Conservation (phyloP, 345 rosid genomes). For the Gossypioides kirkii region DNA sequence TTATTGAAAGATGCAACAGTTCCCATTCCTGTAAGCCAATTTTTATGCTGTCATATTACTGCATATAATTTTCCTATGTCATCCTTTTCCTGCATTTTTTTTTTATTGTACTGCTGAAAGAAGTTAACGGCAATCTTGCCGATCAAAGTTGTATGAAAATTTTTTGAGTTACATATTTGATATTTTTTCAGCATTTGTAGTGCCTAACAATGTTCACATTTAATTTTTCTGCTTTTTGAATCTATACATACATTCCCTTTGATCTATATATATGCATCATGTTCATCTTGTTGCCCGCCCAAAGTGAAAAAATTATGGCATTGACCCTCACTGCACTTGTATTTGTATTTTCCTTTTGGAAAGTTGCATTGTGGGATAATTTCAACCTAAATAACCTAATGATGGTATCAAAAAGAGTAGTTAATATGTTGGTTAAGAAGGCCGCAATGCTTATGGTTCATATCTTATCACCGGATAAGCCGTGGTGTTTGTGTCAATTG, state of each 20-base stretch:
- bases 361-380: background rate
- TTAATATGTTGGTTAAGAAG: background rate
- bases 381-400: background rate
- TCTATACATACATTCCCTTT: background rate
- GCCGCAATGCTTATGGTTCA: background rate
- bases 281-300: background rate
- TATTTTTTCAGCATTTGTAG: background rate
- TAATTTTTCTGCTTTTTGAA: background rate
- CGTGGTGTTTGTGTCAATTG: background rate
- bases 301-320: background rate
- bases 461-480: background rate
- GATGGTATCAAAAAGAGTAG: background rate
- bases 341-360: background rate
- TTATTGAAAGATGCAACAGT: slow-evolving; percentile 71
- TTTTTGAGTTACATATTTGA: background rate
- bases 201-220: background rate
- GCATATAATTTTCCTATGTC: slow-evolving; percentile 6
- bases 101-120: slow-evolving; percentile 1
- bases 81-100: background rate
- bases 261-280: background rate
- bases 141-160: background rate
- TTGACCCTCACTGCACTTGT: background rate
- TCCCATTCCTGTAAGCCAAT: slow-evolving; percentile 67
- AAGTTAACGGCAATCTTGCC: background rate
- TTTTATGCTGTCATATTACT: background rate